Evolutionary conservation across 495 filamentous ascomycete species (phyloP).

Genomic region (Penicillium coprophilum): DNA sequence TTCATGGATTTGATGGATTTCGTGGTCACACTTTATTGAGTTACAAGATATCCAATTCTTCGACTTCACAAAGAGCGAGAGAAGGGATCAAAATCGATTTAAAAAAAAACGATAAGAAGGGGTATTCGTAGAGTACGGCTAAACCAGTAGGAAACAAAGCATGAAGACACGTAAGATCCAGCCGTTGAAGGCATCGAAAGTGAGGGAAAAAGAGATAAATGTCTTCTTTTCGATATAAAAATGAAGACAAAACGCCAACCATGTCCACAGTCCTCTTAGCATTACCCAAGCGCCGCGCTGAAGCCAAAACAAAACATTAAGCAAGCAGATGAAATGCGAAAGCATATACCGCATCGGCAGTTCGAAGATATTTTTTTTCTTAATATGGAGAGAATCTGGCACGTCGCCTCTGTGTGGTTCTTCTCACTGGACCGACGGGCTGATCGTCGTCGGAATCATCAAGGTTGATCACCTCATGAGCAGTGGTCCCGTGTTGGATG

Average conservation of each 20-base stretch:
- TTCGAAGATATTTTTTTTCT: background rate
- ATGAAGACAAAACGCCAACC: slow-evolving; percentile 4
- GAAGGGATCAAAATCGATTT: background rate
- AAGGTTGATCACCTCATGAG: slow-evolving; percentile 23
- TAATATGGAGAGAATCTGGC: slow-evolving; percentile 29
- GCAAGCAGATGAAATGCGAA: background rate
- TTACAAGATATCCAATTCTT: background rate
- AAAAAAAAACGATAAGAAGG: background rate
- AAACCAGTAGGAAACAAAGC: background rate
- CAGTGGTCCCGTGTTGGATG: background rate
- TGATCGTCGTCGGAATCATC: slow-evolving; percentile 32
- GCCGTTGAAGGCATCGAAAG: background rate
- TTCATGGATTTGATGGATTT: background rate
- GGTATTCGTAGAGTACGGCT: background rate
- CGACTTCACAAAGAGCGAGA: background rate
- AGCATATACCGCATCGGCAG: background rate
- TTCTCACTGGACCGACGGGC: slow-evolving; percentile 28
- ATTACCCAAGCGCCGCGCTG: slow-evolving; percentile 10
- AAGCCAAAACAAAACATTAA: background rate
- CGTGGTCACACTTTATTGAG: background rate
- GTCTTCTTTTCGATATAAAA: slow-evolving; percentile 3
- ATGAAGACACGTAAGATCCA: background rate
- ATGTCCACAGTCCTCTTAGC: background rate
- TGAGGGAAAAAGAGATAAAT: background rate
- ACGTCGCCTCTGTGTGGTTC: slow-evolving; percentile 21